These are phyloP conservation scores for Quercus rubra DNA, from an alignment of 306 rosid species.

Conservation along the genomic window DNA sequence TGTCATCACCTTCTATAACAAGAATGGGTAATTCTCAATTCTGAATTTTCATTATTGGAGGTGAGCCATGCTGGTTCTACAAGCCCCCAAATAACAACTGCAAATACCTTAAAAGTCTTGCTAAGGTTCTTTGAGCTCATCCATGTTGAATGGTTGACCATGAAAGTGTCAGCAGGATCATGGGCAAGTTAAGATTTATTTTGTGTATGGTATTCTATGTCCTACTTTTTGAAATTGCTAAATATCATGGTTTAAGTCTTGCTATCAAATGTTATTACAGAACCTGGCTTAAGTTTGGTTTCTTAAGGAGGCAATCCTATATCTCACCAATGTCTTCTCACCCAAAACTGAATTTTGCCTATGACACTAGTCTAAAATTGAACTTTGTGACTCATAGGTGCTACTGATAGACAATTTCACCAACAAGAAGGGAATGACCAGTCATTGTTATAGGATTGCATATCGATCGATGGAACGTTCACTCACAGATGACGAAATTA, in stretches of 20 bases:
- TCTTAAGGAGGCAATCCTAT: background rate
- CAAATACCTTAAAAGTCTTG: background rate
- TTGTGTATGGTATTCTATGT: background rate
- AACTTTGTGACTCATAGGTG: constrained; percentile 45
- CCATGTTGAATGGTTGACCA: background rate
- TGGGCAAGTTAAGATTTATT: background rate
- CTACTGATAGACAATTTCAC: constrained; percentile 91
- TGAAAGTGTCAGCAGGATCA: background rate
- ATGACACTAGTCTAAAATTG: background rate
- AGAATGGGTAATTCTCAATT: too few species aligned
- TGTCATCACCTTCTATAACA: background rate
- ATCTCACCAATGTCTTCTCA: background rate
- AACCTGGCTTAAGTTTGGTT: background rate
- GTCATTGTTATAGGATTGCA: constrained; percentile 94
- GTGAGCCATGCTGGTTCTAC: too few species aligned
- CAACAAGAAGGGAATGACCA: constrained; percentile 94
- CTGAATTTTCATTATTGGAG: too few species aligned
- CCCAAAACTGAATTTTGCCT: background rate
- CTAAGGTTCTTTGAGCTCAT: background rate
- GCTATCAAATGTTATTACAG: background rate
- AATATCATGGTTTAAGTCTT: background rate
- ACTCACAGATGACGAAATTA: constrained; percentile 92
- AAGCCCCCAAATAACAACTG: too few species aligned
- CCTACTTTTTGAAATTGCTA: background rate
- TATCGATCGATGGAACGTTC: constrained; percentile 62